Evolutionary conservation across 768 basidiomycete genomes (phyloP), one percentile per base, ranked within the genome.

Genomic region (Lanmaoa pseudosensibilis): DNA sequence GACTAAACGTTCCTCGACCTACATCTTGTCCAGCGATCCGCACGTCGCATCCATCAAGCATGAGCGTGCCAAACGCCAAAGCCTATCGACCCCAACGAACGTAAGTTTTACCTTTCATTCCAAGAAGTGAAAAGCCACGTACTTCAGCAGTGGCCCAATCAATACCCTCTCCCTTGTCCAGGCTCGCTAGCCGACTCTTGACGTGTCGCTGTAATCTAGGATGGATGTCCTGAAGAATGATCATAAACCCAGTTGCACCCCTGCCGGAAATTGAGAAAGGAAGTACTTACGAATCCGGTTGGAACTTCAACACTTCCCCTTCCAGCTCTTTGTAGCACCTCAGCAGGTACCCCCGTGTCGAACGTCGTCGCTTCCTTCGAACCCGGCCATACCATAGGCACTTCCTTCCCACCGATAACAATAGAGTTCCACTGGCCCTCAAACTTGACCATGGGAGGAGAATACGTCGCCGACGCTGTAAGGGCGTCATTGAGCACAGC

Each of bases 11-110:
- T 3, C 94, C 94, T 38, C 94, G 71, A 0, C 94, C 94, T 0
- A 94, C 92, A 67, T 96, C 94, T 70, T 97, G 94, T 8, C 94
- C 94, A 2, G 92, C 94, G 33, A 97, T 91, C 16, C 94, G 83
- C 10, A 97, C 80, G 65, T 95, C 89, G 59, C 78, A 84, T 2
- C 92, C 92, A 50, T 92, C 88, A 2, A 83, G 73, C 85, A 96
- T 83, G 34, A 96, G 77, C 2, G 91, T 85, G 0, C 94, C 94
- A 64, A 94, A 92, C 0, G 94, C 94, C 70, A 97, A 72, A 0
- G 92, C 90, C 90, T 91, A 53, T 37, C 44, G 7, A 39, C 11
- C 2, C 11, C 45, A 13, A n/a, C 47, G 21, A 16, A 3, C 10
- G 44, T 44, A 19, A 10, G 8, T 25, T 44, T n/a, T 9, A 8